Evolutionary conservation across 805 yeast species (phyloP), one percentile per base, ranked within the genome.

Genomic region (Lipomyces japonicus): DNA sequence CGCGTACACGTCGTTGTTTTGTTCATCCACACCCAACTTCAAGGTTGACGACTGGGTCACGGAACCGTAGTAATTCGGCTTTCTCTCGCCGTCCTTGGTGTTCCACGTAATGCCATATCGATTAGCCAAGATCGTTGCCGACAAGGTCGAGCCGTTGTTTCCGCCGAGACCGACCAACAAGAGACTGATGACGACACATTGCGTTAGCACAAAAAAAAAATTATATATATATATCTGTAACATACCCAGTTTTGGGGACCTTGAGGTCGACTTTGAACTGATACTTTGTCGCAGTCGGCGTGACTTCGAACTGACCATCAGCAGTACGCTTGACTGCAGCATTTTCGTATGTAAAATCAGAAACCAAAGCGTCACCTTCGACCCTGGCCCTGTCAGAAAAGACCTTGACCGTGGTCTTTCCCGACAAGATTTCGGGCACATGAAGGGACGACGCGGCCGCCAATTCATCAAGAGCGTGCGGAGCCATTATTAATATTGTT

Each of bases 91-190:
- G 48, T 81, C 82, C 71, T 88, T 89, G 62, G 85, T 88, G 65
- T 86, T 81, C 73, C 90, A 90, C 44, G 79, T 70, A 57, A 90
- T 68, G 55, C 85, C 77, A 67, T 86, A 76, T 63, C 83, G 87
- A 75, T 90, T 90, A 53, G 97, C 95, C 59, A 85, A 78, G 44
- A 82, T 75, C 7, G 96, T 83, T 39, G 91, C 89, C 47, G 89
- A 79, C 58, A 91, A 76, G 12, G 97, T 90, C 51, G 96, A 78
- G 69, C 97, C 97, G 66, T 90, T 90, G 76, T 90, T 90, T 70
- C 97, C 97, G 62, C 97, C 97, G 59, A 90, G 76, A 61, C 97
- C 97, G 31, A 90, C 97, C 56, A 91, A 76, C 80, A 90, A 71
- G 57, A 90, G 74, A 62, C 97, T 48, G 18, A 3, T 4, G 4